Conservation (phyloP, 2,329 filamentous ascomycete genomes). For the Aspergillus sp. region DNA sequence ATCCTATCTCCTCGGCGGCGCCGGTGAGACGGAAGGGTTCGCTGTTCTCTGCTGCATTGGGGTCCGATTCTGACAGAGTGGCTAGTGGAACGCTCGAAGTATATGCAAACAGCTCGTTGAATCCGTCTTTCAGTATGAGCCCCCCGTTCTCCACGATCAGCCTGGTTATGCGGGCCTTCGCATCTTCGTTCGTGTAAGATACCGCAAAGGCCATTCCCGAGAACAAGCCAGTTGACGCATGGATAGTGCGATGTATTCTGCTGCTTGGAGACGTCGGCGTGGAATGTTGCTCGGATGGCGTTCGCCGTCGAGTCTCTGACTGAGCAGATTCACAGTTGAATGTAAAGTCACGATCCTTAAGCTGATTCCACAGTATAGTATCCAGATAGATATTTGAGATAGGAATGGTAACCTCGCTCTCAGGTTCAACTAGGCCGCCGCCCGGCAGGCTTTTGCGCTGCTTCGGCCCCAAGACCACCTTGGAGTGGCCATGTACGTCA, state of each 20-base stretch:
- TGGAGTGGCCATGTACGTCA: conserved; percentile 35
- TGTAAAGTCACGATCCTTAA: conserved; percentile 33
- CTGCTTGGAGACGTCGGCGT: conserved; percentile 41
- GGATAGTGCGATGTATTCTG: conserved; percentile 35
- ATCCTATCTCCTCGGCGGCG: conserved; percentile 51
- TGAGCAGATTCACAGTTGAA: conserved; percentile 13
- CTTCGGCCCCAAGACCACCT: conserved; percentile 34
- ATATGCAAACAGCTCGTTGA: conserved; percentile 66
- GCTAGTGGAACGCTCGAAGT: conserved; percentile 18
- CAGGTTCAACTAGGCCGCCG: conserved; percentile 17
- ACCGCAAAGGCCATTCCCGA: conserved; percentile 79
- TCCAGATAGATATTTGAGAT: conserved; percentile 39
- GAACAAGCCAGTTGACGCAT: conserved; percentile 48
- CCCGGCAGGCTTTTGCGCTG: conserved; percentile 34
- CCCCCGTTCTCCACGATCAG: conserved; percentile 65
- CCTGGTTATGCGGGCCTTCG: conserved; percentile 49
- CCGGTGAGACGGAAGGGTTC: conserved; percentile 45
- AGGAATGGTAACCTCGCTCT: conserved; percentile 32
- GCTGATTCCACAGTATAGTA: conserved; percentile 37
- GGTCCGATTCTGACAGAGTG: conserved; percentile 18
- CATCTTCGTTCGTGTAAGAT: conserved; percentile 54
- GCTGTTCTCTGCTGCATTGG: conserved; percentile 9
- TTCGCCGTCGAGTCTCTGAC: conserved; percentile 20
- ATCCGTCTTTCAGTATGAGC: conserved; percentile 60
- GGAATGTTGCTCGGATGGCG: conserved; percentile 30